phyloP scores from a whole-genome alignment of 1,284 basidiomycete species.

The Athelia psychrophila region DNA sequence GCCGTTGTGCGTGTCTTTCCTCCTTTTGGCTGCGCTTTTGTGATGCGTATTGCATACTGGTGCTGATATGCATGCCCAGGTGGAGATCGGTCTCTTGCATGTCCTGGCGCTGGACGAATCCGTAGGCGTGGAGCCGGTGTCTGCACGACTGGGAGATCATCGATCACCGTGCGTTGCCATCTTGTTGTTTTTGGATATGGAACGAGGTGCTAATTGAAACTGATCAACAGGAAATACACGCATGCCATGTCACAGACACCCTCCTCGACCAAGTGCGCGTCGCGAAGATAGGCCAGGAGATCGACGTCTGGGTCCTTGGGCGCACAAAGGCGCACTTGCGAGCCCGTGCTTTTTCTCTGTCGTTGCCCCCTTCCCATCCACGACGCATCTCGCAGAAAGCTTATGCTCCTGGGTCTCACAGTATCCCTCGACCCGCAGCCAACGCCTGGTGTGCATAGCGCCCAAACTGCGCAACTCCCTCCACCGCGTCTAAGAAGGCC shows the following conservation, averaged over 20 bases:
- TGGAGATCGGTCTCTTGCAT: conserved; percentile 84
- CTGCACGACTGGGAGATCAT: conserved; percentile 98
- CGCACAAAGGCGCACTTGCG: conserved; percentile 81
- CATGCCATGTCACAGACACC: conserved; percentile 86
- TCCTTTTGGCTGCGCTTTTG: not conserved
- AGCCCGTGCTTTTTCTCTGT: conserved; percentile 61
- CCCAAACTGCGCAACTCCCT: conserved; percentile 52
- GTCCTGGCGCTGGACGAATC: conserved; percentile 77
- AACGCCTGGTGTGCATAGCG: conserved; percentile 91
- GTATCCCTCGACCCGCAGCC: conserved; percentile 59
- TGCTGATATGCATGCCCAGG: conserved; percentile 44
- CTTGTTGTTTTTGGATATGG: not conserved
- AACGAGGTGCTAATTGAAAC: too few species aligned
- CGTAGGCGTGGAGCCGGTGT: conserved; percentile 85
- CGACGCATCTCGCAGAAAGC: conserved; percentile 6
- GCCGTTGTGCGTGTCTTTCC: conserved; percentile 70
- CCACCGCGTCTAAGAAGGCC: conserved; percentile 5
- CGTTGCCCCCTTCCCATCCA: conserved; percentile 2
- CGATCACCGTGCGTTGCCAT: conserved; percentile 52
- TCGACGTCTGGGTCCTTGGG: conserved; percentile 91
- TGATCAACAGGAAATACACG: conserved; percentile 79
- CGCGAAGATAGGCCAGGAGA: conserved; percentile 78
- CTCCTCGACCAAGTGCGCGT: conserved; percentile 92
- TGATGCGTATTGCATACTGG: not conserved
- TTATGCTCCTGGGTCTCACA: conserved; percentile 23